Conservation (phyloP, 805 yeast genomes). For the Torulaspora quercuum region DNA sequence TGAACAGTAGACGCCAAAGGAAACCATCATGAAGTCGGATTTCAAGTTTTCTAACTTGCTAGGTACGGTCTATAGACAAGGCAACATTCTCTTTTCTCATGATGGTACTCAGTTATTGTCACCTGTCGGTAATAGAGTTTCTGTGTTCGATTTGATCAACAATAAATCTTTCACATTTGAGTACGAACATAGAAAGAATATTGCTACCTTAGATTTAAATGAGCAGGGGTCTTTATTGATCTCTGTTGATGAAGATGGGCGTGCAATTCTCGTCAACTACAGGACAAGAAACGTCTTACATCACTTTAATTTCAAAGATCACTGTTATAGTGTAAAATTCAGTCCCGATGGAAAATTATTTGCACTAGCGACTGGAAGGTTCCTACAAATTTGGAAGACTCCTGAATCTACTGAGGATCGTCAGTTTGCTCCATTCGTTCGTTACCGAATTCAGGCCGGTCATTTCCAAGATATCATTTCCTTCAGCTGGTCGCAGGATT, state of each 20-base stretch:
- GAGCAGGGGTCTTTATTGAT: constrained; percentile 74
- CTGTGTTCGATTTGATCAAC: constrained; percentile 80
- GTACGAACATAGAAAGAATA: constrained; percentile 87
- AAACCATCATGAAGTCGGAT: constrained; percentile 71
- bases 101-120: constrained; percentile 82
- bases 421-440: constrained; percentile 93
- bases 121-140: constrained; percentile 93
- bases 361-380: constrained; percentile 80
- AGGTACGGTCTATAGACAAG: constrained; percentile 93
- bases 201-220: constrained; percentile 76
- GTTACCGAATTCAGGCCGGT: constrained; percentile 87
- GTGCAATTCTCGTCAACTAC: constrained; percentile 88
- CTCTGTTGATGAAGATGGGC: constrained; percentile 85
- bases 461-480: constrained; percentile 80
- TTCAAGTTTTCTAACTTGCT: constrained; percentile 81
- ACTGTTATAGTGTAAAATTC: constrained; percentile 70
- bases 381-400: constrained; percentile 90
- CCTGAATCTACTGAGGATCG: constrained; percentile 78
- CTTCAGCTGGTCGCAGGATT: constrained; percentile 85
- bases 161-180: constrained; percentile 84
- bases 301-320: constrained; percentile 87
- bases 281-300: constrained; percentile 79
- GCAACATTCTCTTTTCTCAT: constrained; percentile 79
- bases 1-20: background rate
- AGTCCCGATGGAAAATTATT: constrained; percentile 85